Conservation (phyloP, 1,284 basidiomycete genomes). For the Pholiota adiposa region DNA sequence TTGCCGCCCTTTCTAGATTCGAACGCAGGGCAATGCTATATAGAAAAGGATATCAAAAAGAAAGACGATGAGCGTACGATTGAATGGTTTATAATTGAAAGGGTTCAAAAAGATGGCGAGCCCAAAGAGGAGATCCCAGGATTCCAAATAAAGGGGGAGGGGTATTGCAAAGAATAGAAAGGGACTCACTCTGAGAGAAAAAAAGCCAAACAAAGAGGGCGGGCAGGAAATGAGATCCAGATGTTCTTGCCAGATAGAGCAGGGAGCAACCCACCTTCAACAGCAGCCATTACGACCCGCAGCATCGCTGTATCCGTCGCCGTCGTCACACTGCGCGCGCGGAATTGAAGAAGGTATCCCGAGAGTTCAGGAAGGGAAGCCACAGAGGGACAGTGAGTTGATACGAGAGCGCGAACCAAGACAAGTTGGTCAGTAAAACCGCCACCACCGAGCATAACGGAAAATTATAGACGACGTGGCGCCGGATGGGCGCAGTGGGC, state of each 20-base stretch:
- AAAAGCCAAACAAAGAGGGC: conserved; percentile 6
- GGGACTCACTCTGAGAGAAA: conserved; percentile 70
- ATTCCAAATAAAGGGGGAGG: background rate
- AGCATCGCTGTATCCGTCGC: conserved; percentile 94
- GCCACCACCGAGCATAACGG: background rate
- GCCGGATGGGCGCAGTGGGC: background rate
- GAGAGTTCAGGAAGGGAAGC: background rate
- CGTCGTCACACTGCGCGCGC: conserved; percentile 86
- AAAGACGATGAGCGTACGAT: conserved; percentile 38
- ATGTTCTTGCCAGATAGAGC: background rate
- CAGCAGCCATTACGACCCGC: conserved; percentile 92
- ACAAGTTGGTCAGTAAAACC: background rate
- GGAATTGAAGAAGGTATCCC: background rate
- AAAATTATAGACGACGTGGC: background rate
- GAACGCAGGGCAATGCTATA: conserved; percentile 61
- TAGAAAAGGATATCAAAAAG: conserved; percentile 24
- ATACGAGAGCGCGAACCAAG: background rate
- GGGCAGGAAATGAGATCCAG: conserved; percentile 8
- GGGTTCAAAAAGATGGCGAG: conserved; percentile 4
- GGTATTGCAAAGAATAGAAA: conserved; percentile 27
- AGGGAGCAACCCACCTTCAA: conserved; percentile 68
- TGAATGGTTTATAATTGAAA: conserved; percentile 13
- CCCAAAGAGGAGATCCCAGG: conserved; percentile 18
- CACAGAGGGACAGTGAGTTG: background rate
- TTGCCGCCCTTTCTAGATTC: conserved; percentile 60